phyloP scores from a whole-genome alignment of 2,329 filamentous ascomycete genomes.

The Sporothrix variecibatus region DNA sequence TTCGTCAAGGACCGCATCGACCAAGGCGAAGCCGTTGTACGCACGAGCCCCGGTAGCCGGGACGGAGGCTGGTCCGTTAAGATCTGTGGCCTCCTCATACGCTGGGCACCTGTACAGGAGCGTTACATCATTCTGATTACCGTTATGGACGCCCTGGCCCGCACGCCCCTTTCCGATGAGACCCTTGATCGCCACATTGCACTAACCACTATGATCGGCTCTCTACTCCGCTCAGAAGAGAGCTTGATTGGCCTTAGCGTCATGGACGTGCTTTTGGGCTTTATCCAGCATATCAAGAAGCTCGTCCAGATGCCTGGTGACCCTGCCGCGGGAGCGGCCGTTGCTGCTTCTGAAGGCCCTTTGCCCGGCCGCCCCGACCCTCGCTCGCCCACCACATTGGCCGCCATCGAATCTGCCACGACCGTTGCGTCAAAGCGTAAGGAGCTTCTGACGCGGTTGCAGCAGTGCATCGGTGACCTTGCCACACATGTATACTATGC shows the following conservation, averaged over 20 bases:
- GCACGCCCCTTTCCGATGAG: constrained; percentile 68
- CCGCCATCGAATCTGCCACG: constrained; percentile 41
- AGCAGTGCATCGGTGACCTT: constrained; percentile 83
- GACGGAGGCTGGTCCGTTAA: constrained; percentile 75
- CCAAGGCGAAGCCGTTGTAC: constrained; percentile 57
- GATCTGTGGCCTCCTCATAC: constrained; percentile 75
- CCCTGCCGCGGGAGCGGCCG: constrained; percentile 33
- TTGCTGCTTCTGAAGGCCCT: constrained; percentile 20
- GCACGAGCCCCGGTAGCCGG: constrained; percentile 41
- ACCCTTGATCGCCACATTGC: constrained; percentile 73
- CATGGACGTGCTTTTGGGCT: constrained; percentile 86
- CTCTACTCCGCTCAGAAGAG: constrained; percentile 80
- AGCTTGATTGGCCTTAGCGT: constrained; percentile 95
- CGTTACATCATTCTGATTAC: constrained; percentile 87
- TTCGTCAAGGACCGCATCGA: constrained; percentile 68
- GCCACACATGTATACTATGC: constrained; percentile 96
- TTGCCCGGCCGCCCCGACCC: constrained; percentile 36
- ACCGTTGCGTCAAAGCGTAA: constrained; percentile 52
- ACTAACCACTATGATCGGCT: constrained; percentile 76
- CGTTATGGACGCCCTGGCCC: constrained; percentile 73
- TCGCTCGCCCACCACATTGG: constrained; percentile 33
- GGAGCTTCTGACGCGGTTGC: constrained; percentile 69
- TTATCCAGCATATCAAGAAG: constrained; percentile 80
- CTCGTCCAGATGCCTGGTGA: constrained; percentile 66
- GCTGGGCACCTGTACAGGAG: constrained; percentile 92